Conservation (phyloP, 768 basidiomycete species). For the Naematelia aurantialba region DNA sequence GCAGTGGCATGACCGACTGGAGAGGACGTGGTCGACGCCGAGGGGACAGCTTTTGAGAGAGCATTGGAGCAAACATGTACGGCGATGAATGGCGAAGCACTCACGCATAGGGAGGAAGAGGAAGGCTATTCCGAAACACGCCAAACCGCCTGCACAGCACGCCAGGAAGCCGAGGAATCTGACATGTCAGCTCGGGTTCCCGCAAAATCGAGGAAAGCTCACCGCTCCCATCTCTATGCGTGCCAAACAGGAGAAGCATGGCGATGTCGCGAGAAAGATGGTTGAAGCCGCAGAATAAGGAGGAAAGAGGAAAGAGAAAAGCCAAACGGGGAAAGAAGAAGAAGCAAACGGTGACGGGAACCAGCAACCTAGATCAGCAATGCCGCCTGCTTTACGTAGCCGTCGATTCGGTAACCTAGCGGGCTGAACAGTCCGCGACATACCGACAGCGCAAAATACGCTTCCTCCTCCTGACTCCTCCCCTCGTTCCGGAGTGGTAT, state of each 20-base stretch:
- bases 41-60: background rate
- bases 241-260: too few species aligned
- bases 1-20: too few species aligned
- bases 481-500: constrained; percentile 80
- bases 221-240: constrained; percentile 87
- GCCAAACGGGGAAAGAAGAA: too few species aligned
- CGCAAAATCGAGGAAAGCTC: constrained; percentile 51
- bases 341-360: too few species aligned
- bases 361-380: too few species aligned
- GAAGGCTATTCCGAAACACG: constrained; percentile 69
- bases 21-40: background rate
- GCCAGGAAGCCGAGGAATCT: constrained; percentile 87
- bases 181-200: constrained; percentile 8
- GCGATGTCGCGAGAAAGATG: too few species aligned
- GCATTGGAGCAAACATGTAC: background rate
- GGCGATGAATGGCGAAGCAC: constrained; percentile 7
- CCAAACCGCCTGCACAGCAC: constrained; percentile 81
- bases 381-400: too few species aligned
- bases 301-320: too few species aligned
- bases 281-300: constrained; percentile 51
- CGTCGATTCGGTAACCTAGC: background rate
- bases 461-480: constrained; percentile 88
- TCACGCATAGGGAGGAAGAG: constrained; percentile 56
- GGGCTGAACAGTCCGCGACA: constrained; percentile 9
- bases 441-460: constrained; percentile 63